Evolutionary conservation across 2,329 filamentous ascomycete genomes (phyloP).

Genomic region (Periconia sp.): DNA sequence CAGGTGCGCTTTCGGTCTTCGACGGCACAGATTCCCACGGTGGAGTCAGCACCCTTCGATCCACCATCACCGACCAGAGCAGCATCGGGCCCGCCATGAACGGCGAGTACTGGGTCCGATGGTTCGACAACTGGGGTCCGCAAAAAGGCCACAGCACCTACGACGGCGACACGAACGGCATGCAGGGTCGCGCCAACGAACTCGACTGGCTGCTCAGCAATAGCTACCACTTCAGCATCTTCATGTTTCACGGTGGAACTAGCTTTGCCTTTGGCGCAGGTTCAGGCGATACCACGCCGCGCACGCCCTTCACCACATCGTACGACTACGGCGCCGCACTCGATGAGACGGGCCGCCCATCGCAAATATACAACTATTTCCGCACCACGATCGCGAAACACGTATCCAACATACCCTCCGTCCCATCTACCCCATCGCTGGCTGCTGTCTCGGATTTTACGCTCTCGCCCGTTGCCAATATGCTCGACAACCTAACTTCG

Average conservation of each 20-base stretch:
- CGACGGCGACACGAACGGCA: no score
- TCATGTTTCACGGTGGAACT: slow-evolving; percentile 58
- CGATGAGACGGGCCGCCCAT: slow-evolving; percentile 53
- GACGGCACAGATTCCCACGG: slow-evolving; percentile 47
- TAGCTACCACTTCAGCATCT: slow-evolving; percentile 49
- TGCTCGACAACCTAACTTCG: slow-evolving; percentile 41
- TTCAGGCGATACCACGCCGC: slow-evolving; percentile 45
- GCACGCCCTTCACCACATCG: slow-evolving; percentile 47
- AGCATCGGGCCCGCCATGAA: slow-evolving; percentile 51
- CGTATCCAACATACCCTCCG: slow-evolving; percentile 43
- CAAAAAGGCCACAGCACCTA: slow-evolving; percentile 39
- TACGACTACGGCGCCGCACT: slow-evolving; percentile 57
- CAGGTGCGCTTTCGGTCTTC: slow-evolving; percentile 49
- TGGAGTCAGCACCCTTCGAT: slow-evolving; percentile 46
- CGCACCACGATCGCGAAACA: slow-evolving; percentile 46
- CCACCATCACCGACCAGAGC: slow-evolving; percentile 47
- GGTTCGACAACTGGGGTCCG: slow-evolving; percentile 50
- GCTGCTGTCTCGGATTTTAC: slow-evolving; percentile 41
- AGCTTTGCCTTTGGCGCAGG: slow-evolving; percentile 55
- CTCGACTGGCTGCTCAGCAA: slow-evolving; percentile 26
- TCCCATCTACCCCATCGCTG: slow-evolving; percentile 37
- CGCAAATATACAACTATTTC: slow-evolving; percentile 47
- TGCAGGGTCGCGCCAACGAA: slow-evolving; percentile 18
- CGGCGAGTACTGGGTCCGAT: slow-evolving; percentile 54
- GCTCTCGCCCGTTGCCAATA: slow-evolving; percentile 39